A percentile compares a stretch with the other conserved stretches of the same genome.
Evolutionary conservation across 345 rosid species (phyloP).

Genomic region (Syzygium aromaticum): DNA sequence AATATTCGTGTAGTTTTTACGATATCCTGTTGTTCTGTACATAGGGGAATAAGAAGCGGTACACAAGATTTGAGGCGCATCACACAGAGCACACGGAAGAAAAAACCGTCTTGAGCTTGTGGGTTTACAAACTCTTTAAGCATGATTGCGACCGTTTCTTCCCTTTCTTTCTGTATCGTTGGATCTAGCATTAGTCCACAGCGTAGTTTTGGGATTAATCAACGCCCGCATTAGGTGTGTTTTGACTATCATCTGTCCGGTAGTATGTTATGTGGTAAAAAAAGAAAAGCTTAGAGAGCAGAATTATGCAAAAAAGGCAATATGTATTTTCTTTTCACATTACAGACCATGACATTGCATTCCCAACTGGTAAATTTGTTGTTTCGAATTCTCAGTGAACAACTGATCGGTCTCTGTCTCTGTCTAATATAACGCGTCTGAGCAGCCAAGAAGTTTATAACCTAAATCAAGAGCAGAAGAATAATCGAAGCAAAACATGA

Average conservation of each 20-base stretch:
- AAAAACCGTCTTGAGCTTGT: conserved; percentile 24
- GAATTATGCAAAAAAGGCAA: neutral
- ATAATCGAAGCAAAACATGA: neutral
- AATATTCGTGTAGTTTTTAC: neutral
- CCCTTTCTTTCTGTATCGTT: neutral
- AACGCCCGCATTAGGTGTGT: neutral
- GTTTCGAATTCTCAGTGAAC: neutral
- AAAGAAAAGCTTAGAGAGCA: neutral
- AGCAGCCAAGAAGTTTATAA: neutral
- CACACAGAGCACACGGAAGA: conserved; percentile 21
- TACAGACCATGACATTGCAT: neutral
- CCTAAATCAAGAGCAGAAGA: neutral
- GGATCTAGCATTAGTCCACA: neutral
- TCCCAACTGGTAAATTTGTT: neutral
- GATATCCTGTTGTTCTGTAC: conserved; percentile 1
- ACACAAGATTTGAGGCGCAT: conserved; percentile 56
- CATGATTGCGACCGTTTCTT: neutral
- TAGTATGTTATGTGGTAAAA: neutral
- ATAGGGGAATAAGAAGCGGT: conserved; percentile 54
- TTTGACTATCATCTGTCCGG: neutral
- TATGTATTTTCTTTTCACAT: neutral
- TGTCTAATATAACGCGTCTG: neutral
- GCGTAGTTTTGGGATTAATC: neutral
- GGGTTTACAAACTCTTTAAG: neutral
- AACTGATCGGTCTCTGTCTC: neutral